phyloP scores from a whole-genome alignment of 2,329 filamentous ascomycete genomes.

The Fusarium chaquense region DNA sequence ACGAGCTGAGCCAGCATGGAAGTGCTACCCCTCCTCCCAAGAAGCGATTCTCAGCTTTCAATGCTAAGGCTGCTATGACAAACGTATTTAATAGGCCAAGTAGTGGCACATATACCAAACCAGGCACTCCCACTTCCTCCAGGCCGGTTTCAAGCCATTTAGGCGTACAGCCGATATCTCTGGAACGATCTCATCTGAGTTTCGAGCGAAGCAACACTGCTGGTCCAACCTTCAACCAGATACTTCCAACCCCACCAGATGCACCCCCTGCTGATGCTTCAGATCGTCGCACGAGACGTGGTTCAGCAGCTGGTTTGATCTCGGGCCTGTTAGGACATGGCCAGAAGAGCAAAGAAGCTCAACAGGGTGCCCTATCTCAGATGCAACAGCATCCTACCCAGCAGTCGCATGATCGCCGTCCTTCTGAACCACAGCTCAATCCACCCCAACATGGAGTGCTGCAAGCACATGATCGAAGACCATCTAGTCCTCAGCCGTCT shows the following conservation, averaged over 20 bases:
- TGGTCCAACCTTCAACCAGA: slow-evolving; percentile 36
- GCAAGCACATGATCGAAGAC: slow-evolving; percentile 17
- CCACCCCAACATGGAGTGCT: slow-evolving; percentile 5
- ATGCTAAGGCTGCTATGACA: slow-evolving; percentile 50
- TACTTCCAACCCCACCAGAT: slow-evolving; percentile 14
- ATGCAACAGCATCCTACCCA: slow-evolving; percentile 32
- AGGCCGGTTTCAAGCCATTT: slow-evolving; percentile 36
- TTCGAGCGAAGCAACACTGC: slow-evolving; percentile 44
- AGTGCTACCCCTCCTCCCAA: slow-evolving; percentile 48
- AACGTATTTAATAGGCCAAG: slow-evolving; percentile 47
- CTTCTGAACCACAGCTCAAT: slow-evolving; percentile 20
- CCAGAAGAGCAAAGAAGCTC: slow-evolving; percentile 37
- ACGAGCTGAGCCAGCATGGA: slow-evolving; percentile 33
- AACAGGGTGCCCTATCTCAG: slow-evolving; percentile 15
- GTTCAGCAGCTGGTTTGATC: slow-evolving; percentile 49
- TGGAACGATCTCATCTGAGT: slow-evolving; percentile 33
- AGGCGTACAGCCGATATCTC: slow-evolving; percentile 15
- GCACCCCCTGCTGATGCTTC: slow-evolving; percentile 14
- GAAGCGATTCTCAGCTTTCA: slow-evolving; percentile 60
- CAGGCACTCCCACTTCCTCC: slow-evolving; percentile 35
- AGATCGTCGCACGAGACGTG: slow-evolving; percentile 46
- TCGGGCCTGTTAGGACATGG: slow-evolving; percentile 48
- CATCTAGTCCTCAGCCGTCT: slow-evolving; percentile 20
- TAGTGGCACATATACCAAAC: slow-evolving; percentile 28
- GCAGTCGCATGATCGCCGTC: slow-evolving; percentile 17